Percentiles rank a stretch among this genome's conserved stretches.
These are phyloP conservation scores for Lodderomyces orthopsilosis DNA, from an alignment of 1,139 yeast genomes.

Conservation along the genomic window DNA sequence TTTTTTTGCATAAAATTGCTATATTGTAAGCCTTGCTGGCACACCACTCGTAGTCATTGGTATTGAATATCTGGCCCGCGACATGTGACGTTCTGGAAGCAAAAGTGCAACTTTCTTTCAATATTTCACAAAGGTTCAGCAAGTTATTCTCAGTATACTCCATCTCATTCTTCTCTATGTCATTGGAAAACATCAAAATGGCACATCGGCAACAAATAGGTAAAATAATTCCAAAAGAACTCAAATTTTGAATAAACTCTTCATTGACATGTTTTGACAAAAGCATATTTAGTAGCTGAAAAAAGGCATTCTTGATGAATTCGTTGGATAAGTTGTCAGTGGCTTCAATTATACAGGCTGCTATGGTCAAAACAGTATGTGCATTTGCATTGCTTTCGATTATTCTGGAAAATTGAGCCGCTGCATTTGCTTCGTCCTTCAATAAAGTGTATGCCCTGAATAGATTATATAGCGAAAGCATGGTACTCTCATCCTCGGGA, in stretches of 20 bases:
- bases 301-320: constrained; percentile 5
- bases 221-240: constrained; percentile 9
- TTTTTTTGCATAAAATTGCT: constrained; percentile 13
- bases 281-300: constrained; percentile 8
- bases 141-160: background rate
- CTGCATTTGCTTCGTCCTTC: constrained; percentile 13
- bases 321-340: constrained; percentile 10
- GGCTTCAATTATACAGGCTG: constrained; percentile 19
- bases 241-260: constrained; percentile 6
- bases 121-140: constrained; percentile 6
- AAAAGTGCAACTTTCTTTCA: constrained; percentile 9
- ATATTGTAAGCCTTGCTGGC: constrained; percentile 18
- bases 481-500: constrained; percentile 13
- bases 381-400: constrained; percentile 6
- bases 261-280: constrained; percentile 3
- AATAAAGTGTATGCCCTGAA: constrained; percentile 18
- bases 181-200: constrained; percentile 9
- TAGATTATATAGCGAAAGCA: constrained; percentile 23
- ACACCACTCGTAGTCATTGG: constrained; percentile 20
- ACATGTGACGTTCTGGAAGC: constrained; percentile 7
- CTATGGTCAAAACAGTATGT: constrained; percentile 14
- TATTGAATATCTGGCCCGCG: constrained; percentile 5
- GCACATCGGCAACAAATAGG: constrained; percentile 12
- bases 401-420: constrained; percentile 11
- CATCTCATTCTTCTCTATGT: constrained; percentile 5